Conservation (phyloP, 768 basidiomycete genomes). For the Dentipellis sp. region DNA sequence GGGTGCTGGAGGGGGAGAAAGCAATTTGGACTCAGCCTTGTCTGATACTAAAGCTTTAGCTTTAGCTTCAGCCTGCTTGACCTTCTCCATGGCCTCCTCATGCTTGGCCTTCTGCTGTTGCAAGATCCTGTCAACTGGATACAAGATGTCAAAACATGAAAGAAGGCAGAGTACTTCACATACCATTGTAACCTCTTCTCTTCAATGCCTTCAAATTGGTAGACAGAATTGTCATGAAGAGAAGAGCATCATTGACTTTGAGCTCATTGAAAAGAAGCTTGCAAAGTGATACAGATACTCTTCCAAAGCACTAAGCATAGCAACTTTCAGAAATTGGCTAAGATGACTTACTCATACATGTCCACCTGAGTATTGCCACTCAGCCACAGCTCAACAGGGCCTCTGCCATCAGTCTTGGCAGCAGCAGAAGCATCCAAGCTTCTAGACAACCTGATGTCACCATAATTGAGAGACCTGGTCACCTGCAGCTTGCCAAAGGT, state of each 20-base stretch:
- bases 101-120: slow-evolving; percentile 70
- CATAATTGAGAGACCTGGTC: slow-evolving; percentile 50
- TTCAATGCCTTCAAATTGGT: slow-evolving; percentile 79
- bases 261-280: slow-evolving; percentile 68
- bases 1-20: too few species aligned
- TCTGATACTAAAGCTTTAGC: too few species aligned
- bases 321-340: neutral
- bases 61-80: slow-evolving; percentile 14
- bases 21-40: too few species aligned
- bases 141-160: slow-evolving; percentile 15
- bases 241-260: slow-evolving; percentile 77
- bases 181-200: slow-evolving; percentile 81
- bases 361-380: slow-evolving; percentile 70
- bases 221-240: slow-evolving; percentile 91
- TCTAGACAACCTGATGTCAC: slow-evolving; percentile 36
- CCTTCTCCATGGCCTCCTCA: slow-evolving; percentile 32
- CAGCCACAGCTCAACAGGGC: slow-evolving; percentile 70
- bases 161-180: slow-evolving; percentile 7
- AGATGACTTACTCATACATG: slow-evolving; percentile 77
- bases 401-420: slow-evolving; percentile 41
- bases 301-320: slow-evolving; percentile 28
- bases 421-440: slow-evolving; percentile 69
- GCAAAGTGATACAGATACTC: slow-evolving; percentile 80
- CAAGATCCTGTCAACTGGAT: slow-evolving; percentile 79
- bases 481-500: slow-evolving; percentile 57